Percentiles rank a stretch among this genome's conserved stretches.
Evolutionary conservation across 495 filamentous ascomycete genomes (phyloP).

Genomic region (Talaromyces borbonicus): DNA sequence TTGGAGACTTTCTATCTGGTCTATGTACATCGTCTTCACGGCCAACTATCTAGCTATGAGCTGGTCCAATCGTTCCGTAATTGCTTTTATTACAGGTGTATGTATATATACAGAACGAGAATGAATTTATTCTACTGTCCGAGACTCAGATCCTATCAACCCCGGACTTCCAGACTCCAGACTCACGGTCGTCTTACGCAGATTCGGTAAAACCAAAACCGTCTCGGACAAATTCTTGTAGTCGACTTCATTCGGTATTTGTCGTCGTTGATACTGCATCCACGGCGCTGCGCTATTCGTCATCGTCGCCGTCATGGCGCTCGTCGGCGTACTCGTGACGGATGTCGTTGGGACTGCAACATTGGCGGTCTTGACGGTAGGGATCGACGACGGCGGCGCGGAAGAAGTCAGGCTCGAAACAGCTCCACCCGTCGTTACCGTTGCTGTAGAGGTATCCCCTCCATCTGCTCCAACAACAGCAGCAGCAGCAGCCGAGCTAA

Average conservation of each 20-base stretch:
- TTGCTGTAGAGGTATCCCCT: constrained; percentile 1
- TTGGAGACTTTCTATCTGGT: no score
- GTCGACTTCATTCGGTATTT: constrained; percentile 65
- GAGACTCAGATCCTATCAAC: constrained; percentile 46
- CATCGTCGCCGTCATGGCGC: background rate
- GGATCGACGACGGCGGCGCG: constrained; percentile 9
- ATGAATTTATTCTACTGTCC: constrained; percentile 18
- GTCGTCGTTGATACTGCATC: constrained; percentile 16
- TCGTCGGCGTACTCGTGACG: background rate
- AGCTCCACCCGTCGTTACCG: background rate
- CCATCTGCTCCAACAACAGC: no score
- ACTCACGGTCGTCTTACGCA: constrained; percentile 66
- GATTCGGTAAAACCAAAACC: constrained; percentile 65
- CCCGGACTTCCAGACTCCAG: constrained; percentile 56
- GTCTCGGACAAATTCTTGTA: constrained; percentile 67
- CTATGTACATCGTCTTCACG: no score
- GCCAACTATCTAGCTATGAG: no score
- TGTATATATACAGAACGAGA: constrained; percentile 1
- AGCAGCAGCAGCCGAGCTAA: constrained; percentile 1
- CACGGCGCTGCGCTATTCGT: background rate
- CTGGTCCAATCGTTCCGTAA: no score
- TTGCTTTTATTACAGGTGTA: no score
- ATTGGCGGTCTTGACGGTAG: no score
- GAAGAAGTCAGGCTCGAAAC: background rate
- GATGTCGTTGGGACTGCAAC: constrained; percentile 3